phyloP scores from a whole-genome alignment of 2,329 filamentous ascomycete species.

The Neonectria neomacrospora region DNA sequence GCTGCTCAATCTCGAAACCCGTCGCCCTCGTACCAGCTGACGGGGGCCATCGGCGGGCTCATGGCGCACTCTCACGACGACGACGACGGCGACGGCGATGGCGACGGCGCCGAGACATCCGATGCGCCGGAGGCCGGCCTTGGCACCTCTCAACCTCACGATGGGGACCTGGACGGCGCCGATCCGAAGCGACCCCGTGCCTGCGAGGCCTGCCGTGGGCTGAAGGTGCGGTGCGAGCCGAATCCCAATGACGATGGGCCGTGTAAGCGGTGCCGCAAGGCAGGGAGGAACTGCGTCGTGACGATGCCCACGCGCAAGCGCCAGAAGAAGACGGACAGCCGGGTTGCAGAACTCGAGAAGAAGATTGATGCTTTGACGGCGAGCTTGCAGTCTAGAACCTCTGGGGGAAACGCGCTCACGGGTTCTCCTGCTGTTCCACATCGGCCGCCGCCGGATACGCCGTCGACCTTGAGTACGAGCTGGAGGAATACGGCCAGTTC shows the following conservation, averaged over 20 bases:
- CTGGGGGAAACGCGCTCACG: slow-evolving; percentile 28
- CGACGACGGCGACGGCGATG: slow-evolving; percentile 20
- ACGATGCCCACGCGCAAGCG: slow-evolving; percentile 81
- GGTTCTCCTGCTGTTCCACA: slow-evolving; percentile 27
- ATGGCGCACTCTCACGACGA: slow-evolving; percentile 30
- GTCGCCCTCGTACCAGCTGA: slow-evolving; percentile 34
- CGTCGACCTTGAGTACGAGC: slow-evolving; percentile 16
- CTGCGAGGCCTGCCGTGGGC: slow-evolving; percentile 78
- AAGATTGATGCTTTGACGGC: slow-evolving; percentile 92
- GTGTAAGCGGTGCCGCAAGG: slow-evolving; percentile 83
- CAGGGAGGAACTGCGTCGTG: slow-evolving; percentile 79
- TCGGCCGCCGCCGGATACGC: slow-evolving; percentile 12
- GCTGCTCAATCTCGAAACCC: slow-evolving; percentile 27
- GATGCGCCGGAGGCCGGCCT: slow-evolving; percentile 39
- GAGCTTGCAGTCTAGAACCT: slow-evolving; percentile 70
- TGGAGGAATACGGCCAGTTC: slow-evolving; percentile 28
- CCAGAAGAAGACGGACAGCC: slow-evolving; percentile 90
- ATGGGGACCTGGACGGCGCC: slow-evolving; percentile 38
- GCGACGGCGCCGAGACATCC: slow-evolving; percentile 37
- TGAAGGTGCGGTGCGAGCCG: slow-evolving; percentile 88
- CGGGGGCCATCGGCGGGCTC: slow-evolving; percentile 17
- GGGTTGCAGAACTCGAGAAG: slow-evolving; percentile 90
- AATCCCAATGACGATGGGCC: slow-evolving; percentile 72
- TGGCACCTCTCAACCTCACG: slow-evolving; percentile 33
- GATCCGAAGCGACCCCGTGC: slow-evolving; percentile 76